Conservation (phyloP, 768 basidiomycete species). For the Hericium erinaceus region DNA sequence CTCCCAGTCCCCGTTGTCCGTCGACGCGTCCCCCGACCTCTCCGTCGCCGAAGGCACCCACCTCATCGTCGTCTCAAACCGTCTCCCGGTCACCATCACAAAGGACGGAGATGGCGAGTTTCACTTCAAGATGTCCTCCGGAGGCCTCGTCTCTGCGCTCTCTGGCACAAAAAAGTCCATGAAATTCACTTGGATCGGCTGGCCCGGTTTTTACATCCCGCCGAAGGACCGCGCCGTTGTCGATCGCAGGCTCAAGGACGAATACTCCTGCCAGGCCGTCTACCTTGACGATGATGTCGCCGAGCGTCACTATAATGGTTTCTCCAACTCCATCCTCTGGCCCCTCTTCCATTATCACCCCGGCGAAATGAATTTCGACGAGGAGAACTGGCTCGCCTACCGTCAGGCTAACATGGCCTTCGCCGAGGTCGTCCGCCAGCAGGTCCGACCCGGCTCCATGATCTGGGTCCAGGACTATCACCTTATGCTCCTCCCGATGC, state of each 20-base stretch:
- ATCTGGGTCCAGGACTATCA: constrained; percentile 99
- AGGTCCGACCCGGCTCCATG: constrained; percentile 81
- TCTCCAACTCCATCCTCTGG: constrained; percentile 99
- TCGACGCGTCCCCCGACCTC: constrained; percentile 1
- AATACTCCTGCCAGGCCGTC: constrained; percentile 96
- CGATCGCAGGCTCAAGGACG: constrained; percentile 86
- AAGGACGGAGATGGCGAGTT: constrained; percentile 90
- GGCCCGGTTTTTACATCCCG: constrained; percentile 93
- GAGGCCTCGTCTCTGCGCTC: constrained; percentile 94
- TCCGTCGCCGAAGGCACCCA: constrained; percentile 44
- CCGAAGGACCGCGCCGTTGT: constrained; percentile 84
- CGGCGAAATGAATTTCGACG: constrained; percentile 99
- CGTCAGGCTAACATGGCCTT: constrained; percentile 94
- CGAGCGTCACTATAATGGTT: constrained; percentile 97
- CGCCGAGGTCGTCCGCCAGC: constrained; percentile 77
- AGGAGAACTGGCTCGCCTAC: constrained; percentile 97
- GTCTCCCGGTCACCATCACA: constrained; percentile 90
- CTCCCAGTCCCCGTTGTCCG: neutral
- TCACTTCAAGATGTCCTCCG: constrained; percentile 98
- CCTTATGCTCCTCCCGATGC: constrained; percentile 95
- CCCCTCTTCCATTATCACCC: constrained; percentile 99
- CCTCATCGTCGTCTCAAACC: constrained; percentile 93
- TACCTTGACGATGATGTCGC: constrained; percentile 97
- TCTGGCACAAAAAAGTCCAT: constrained; percentile 97
- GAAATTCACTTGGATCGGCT: constrained; percentile 96